These are phyloP conservation scores for Colletotrichum zoysiae DNA, from an alignment of 2,329 filamentous ascomycete genomes.

Conservation along the genomic window DNA sequence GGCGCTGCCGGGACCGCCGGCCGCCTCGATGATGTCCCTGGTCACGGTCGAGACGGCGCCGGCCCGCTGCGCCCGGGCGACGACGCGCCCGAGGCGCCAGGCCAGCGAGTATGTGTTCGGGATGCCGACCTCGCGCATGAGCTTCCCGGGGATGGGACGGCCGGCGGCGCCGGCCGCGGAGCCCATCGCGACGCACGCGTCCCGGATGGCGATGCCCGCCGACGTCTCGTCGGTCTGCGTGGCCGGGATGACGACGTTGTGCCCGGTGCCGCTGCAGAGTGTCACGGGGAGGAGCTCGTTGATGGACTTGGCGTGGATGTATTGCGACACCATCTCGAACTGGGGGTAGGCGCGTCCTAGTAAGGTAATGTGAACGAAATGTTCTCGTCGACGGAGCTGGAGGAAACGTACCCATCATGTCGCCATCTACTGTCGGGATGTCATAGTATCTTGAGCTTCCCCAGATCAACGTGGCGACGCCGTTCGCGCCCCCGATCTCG, in stretches of 20 bases:
- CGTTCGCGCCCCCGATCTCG: constrained; percentile 66
- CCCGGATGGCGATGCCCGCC: constrained; percentile 44
- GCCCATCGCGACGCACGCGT: constrained; percentile 49
- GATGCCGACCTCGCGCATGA: constrained; percentile 51
- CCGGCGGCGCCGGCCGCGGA: constrained; percentile 51
- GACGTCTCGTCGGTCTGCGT: constrained; percentile 43
- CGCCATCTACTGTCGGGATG: constrained; percentile 52
- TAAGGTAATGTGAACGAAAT: constrained; percentile 24
- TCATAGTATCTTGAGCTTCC: constrained; percentile 53
- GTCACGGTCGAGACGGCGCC: constrained; percentile 57
- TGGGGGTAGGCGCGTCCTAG: constrained; percentile 46
- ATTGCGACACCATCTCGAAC: constrained; percentile 47
- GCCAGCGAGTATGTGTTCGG: constrained; percentile 53
- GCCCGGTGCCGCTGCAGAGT: constrained; percentile 45
- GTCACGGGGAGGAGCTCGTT: constrained; percentile 46
- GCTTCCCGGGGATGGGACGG: constrained; percentile 49
- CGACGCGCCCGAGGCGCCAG: constrained; percentile 63
- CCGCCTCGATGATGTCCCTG: constrained; percentile 53
- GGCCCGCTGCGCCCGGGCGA: constrained; percentile 58
- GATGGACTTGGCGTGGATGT: constrained; percentile 48
- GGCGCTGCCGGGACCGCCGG: constrained; percentile 50
- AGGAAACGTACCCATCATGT: constrained; percentile 52
- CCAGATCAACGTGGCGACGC: constrained; percentile 56
- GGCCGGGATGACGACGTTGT: constrained; percentile 43
- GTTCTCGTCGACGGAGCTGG: constrained; percentile 43